Percentiles rank a stretch among this genome's conserved stretches.
phyloP scores from a whole-genome alignment of 176 grass and related monocot genomes.

The Oryza rufipogon region DNA sequence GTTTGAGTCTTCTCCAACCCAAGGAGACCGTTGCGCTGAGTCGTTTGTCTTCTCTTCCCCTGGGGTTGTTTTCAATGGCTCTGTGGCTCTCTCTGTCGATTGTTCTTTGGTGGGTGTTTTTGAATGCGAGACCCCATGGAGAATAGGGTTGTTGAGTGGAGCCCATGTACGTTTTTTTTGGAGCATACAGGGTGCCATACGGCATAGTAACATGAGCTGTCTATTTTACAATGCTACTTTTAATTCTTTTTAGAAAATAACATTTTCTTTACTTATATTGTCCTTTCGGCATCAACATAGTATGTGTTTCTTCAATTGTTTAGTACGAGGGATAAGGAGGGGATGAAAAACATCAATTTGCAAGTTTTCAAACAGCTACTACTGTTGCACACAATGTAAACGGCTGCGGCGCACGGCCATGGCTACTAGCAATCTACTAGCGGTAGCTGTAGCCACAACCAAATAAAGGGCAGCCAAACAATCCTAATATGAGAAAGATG shows the following conservation, averaged over 20 bases:
- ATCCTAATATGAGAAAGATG: too few relatives aligned
- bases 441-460: too few relatives aligned
- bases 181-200: too few relatives aligned
- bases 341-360: neutral
- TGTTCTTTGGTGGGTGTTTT: slow-evolving; percentile 15
- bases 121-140: neutral
- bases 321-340: too few relatives aligned
- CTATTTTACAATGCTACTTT: neutral
- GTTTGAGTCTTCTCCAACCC: neutral
- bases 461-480: too few relatives aligned
- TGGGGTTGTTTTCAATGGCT: slow-evolving; percentile 33
- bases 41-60: slow-evolving; percentile 7
- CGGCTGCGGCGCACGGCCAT: too few relatives aligned
- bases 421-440: too few relatives aligned
- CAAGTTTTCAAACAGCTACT: too few relatives aligned
- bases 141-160: neutral
- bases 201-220: neutral
- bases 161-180: neutral
- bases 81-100: neutral
- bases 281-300: too few relatives aligned
- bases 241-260: too few relatives aligned
- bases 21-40: slow-evolving; percentile 43
- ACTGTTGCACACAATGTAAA: too few relatives aligned
- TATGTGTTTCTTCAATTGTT: too few relatives aligned
- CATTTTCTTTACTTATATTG: neutral